Evolutionary conservation across 2,329 filamentous ascomycete species (phyloP).

Genomic region (Cladophialophora chaetospira): DNA sequence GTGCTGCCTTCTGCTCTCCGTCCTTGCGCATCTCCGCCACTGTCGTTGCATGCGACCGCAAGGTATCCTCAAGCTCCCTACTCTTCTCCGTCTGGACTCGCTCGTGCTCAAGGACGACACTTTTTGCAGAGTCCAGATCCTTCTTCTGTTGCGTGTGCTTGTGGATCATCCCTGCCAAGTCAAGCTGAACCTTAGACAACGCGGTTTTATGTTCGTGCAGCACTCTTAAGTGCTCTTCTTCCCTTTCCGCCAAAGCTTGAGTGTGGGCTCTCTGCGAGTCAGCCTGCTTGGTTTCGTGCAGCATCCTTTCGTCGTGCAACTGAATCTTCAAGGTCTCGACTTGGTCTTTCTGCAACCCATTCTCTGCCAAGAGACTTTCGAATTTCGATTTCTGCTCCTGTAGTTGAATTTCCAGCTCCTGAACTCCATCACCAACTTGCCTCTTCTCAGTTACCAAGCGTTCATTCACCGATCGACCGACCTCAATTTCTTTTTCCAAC

Average conservation of each 20-base stretch:
- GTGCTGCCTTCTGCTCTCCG: conserved; percentile 10
- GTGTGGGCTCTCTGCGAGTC: conserved; percentile 15
- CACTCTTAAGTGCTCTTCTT: conserved; percentile 15
- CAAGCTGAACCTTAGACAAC: conserved; percentile 29
- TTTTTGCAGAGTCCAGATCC: conserved; percentile 24
- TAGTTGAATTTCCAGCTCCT: conserved; percentile 37
- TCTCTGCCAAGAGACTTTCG: conserved; percentile 41
- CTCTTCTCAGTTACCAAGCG: conserved; percentile 42
- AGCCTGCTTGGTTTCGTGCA: conserved; percentile 7
- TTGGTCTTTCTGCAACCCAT: conserved; percentile 40
- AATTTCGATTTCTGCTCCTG: conserved; percentile 39
- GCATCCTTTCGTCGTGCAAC: conserved; percentile 39
- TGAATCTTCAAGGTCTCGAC: conserved; percentile 39
- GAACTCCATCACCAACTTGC: conserved; percentile 41
- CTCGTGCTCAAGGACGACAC: conserved; percentile 15
- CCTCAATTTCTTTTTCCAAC: conserved; percentile 36
- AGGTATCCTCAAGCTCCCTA: conserved; percentile 13
- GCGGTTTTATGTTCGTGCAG: conserved; percentile 22
- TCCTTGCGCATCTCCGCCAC: conserved; percentile 8
- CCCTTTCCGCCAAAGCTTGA: conserved; percentile 14
- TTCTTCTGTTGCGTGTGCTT: conserved; percentile 30
- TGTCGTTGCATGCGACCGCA: conserved; percentile 12
- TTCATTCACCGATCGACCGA: conserved; percentile 42
- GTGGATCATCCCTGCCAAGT: conserved; percentile 29
- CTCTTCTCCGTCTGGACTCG: conserved; percentile 11